Evolutionary conservation across 2,329 filamentous ascomycete species (phyloP).

Genomic region (Dactylellina drechsleri): DNA sequence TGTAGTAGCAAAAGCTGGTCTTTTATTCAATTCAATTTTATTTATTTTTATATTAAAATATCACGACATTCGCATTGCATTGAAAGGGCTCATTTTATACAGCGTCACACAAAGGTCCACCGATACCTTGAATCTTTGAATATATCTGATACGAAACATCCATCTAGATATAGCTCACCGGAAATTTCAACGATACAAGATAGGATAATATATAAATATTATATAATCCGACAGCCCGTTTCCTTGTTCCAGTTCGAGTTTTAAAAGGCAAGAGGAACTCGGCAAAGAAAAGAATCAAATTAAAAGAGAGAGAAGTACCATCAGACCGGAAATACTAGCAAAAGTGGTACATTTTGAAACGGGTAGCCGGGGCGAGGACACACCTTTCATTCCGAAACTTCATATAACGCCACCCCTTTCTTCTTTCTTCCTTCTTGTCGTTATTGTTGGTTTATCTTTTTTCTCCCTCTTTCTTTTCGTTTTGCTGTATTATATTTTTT

Average conservation of each 20-base stretch:
- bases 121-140: background rate
- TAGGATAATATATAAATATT: background rate
- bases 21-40: constrained; percentile 6
- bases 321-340: constrained; percentile 28
- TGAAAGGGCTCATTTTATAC: too few species aligned
- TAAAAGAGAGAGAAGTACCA: background rate
- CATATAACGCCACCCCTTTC: background rate
- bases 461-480: constrained; percentile 3
- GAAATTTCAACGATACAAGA: background rate
- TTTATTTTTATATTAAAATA: too few species aligned
- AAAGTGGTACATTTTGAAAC: constrained; percentile 51
- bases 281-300: background rate
- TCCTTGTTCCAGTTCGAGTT: too few species aligned
- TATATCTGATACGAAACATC: background rate
- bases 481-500: background rate
- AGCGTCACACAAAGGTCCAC: too few species aligned
- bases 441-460: background rate
- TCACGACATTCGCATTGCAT: too few species aligned
- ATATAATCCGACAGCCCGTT: too few species aligned
- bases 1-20: constrained; percentile 6
- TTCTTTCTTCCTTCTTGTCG: background rate
- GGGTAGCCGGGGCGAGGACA: background rate
- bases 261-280: background rate
- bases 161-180: too few species aligned
- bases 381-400: constrained; percentile 4